Percentiles rank a stretch among this genome's conserved stretches.
phyloP scores from a whole-genome alignment of 2,329 filamentous ascomycete genomes.

The Cadophora sp. region DNA sequence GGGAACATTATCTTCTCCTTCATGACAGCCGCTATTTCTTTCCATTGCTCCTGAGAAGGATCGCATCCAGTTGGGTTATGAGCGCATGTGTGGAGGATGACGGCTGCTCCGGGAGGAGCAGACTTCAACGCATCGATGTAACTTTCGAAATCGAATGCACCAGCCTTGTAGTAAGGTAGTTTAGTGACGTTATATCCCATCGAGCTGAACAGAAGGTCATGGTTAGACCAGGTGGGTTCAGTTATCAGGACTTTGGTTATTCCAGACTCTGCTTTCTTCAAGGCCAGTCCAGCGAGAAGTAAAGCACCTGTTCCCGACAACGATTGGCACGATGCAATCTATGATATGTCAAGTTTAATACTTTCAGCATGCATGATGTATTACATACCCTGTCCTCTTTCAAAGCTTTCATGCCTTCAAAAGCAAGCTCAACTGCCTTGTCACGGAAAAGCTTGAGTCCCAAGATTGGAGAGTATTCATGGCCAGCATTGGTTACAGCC shows the following conservation, averaged over 20 bases:
- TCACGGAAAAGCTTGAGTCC: conserved; percentile 46
- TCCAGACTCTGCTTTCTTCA: conserved; percentile 35
- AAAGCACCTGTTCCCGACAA: conserved; percentile 52
- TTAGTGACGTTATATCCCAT: conserved; percentile 46
- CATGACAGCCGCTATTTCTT: conserved; percentile 40
- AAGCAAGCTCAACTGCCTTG: conserved; percentile 45
- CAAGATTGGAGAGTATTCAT: conserved; percentile 50
- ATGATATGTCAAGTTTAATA: not conserved
- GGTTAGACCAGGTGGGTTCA: conserved; percentile 53
- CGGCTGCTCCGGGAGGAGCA: conserved; percentile 40
- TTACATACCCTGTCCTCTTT: conserved; percentile 42
- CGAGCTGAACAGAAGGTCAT: conserved; percentile 47
- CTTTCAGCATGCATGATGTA: conserved; percentile 16
- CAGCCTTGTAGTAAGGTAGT: conserved; percentile 48
- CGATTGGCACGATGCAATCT: conserved; percentile 49
- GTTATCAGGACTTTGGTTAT: conserved; percentile 48
- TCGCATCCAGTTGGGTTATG: conserved; percentile 54
- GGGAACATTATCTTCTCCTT: conserved; percentile 17
- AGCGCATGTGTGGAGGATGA: conserved; percentile 52
- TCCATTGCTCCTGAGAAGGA: conserved; percentile 47
- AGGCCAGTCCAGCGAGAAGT: conserved; percentile 46
- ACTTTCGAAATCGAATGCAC: conserved; percentile 46
- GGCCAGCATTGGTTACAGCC: conserved; percentile 32
- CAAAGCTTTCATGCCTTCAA: conserved; percentile 41
- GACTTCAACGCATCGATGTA: conserved; percentile 42